These are phyloP conservation scores for Lepidium sativum DNA, from an alignment of 345 rosid species.

Conservation along the genomic window DNA sequence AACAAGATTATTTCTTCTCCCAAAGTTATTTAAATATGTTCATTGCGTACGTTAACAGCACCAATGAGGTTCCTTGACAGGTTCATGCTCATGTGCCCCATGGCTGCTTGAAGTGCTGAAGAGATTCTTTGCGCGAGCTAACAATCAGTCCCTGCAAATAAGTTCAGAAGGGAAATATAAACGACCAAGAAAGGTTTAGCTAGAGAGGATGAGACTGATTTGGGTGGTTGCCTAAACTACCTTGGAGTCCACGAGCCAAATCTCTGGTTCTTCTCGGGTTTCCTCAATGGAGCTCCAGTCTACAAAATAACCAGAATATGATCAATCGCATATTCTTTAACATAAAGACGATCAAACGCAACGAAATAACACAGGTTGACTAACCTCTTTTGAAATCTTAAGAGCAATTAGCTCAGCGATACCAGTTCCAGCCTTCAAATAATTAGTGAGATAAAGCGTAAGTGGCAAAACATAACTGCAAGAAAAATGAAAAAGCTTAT, in stretches of 20 bases:
- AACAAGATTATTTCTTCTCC: background rate
- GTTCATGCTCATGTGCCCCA: constrained; percentile 93
- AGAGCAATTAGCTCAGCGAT: constrained; percentile 98
- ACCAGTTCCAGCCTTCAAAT: constrained; percentile 90
- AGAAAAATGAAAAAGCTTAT: background rate
- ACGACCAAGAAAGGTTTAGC: background rate
- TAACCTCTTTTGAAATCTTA: constrained; percentile 67
- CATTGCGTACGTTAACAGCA: constrained; percentile 58
- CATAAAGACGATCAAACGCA: background rate
- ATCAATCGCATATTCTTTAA: constrained; percentile 16
- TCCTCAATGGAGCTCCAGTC: constrained; percentile 56
- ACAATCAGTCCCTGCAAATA: constrained; percentile 73
- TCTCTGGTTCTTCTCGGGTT: constrained; percentile 78
- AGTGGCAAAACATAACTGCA: background rate
- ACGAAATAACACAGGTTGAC: background rate
- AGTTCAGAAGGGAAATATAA: background rate
- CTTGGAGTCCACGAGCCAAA: constrained; percentile 99
- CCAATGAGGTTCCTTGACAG: constrained; percentile 55
- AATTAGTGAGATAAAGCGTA: background rate
- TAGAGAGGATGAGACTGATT: background rate
- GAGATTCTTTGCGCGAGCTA: constrained; percentile 66
- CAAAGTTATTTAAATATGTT: background rate
- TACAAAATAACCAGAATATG: constrained; percentile 21
- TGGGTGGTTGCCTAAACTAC: constrained; percentile 26
- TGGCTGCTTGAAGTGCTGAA: constrained; percentile 93